Evolutionary conservation across 495 filamentous ascomycete genomes (phyloP).

Genomic region (Xylaria grammica): DNA sequence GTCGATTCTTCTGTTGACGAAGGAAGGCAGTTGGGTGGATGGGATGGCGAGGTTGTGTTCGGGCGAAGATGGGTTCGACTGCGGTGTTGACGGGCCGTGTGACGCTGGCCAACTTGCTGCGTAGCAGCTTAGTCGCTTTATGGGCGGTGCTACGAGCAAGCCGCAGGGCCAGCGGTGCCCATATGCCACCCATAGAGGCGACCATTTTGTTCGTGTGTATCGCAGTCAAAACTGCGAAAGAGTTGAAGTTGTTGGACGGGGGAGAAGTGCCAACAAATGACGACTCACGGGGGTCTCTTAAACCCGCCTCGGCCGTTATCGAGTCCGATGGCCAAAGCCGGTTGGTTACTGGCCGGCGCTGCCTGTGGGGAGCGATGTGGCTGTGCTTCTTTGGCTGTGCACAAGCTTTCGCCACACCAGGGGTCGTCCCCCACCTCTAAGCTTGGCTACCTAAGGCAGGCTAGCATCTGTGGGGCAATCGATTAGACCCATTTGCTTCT

Average conservation of each 20-base stretch:
- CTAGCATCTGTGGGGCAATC: constrained; percentile 11
- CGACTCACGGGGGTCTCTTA: constrained; percentile 22
- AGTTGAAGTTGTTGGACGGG: constrained; percentile 31
- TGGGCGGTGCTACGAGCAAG: constrained; percentile 70
- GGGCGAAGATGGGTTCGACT: constrained; percentile 56
- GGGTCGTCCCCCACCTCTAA: constrained; percentile 25
- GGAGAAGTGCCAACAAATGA: constrained; percentile 15
- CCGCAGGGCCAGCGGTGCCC: constrained; percentile 73
- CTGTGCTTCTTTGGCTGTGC: too few species aligned
- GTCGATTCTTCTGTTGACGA: constrained; percentile 69
- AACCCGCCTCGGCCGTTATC: constrained; percentile 14
- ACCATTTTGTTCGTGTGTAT: constrained; percentile 58
- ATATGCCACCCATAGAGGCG: constrained; percentile 68
- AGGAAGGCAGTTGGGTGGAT: constrained; percentile 74
- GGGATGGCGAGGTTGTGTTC: constrained; percentile 64
- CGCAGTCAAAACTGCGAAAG: constrained; percentile 35
- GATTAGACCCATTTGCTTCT: constrained; percentile 21
- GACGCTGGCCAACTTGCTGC: constrained; percentile 63
- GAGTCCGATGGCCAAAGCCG: background rate
- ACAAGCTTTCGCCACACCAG: constrained; percentile 15
- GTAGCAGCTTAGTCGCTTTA: constrained; percentile 66
- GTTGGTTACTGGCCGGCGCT: too few species aligned
- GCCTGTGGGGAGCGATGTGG: constrained; percentile 7
- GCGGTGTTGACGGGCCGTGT: constrained; percentile 53
- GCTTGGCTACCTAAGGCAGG: background rate